phyloP scores from a whole-genome alignment of 768 basidiomycete species.

The Cubamyces lactineus region DNA sequence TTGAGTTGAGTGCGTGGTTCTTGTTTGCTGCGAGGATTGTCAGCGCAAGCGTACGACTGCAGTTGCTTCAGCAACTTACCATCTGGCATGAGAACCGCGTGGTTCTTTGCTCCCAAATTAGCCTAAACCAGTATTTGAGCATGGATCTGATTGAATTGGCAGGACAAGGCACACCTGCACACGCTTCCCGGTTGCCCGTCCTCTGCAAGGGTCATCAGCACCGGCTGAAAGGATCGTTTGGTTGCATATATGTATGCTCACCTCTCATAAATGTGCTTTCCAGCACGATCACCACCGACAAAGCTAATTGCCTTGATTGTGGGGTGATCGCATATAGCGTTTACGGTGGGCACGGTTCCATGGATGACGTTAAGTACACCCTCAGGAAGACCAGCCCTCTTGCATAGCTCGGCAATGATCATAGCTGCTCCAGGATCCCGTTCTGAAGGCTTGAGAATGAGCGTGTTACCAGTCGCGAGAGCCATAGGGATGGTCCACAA shows the following conservation, averaged over 20 bases:
- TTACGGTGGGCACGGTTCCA: conserved; percentile 87
- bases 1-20: conserved; percentile 88
- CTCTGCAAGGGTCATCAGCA: conserved; percentile 46
- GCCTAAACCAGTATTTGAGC: conserved; percentile 41
- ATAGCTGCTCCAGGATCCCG: conserved; percentile 96
- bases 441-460: conserved; percentile 95
- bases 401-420: conserved; percentile 95
- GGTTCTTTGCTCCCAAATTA: conserved; percentile 96
- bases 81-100: conserved; percentile 91
- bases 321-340: conserved; percentile 91
- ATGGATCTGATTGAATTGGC: background rate
- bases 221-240: background rate
- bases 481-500: conserved; percentile 96
- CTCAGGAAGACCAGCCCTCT: conserved; percentile 81
- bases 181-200: conserved; percentile 84
- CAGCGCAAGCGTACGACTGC: background rate
- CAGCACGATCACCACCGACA: conserved; percentile 92
- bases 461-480: conserved; percentile 87
- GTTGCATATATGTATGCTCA: conserved; percentile 29
- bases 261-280: conserved; percentile 93
- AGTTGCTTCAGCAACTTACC: conserved; percentile 48
- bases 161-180: conserved; percentile 58
- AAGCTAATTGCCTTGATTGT: conserved; percentile 94
- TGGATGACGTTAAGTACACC: conserved; percentile 94
- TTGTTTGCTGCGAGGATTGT: conserved; percentile 67